A percentile compares a stretch with the other conserved stretches of the same genome.
These are phyloP conservation scores for Mortierella polycephala DNA, from an alignment of 371 early-diverging fungal genomes.

Conservation along the genomic window DNA sequence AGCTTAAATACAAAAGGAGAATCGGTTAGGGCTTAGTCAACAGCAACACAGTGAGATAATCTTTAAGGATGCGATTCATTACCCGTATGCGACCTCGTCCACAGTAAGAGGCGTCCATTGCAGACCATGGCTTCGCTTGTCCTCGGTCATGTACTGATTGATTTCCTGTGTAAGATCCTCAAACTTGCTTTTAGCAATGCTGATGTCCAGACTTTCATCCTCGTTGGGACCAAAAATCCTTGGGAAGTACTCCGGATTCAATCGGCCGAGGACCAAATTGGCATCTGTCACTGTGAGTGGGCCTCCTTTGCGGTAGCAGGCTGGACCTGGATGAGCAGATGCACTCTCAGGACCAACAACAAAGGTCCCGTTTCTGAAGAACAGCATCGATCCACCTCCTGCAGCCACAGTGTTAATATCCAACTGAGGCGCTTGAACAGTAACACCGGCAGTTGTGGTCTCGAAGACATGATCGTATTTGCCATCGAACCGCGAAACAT, in stretches of 20 bases:
- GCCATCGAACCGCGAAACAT: conserved; percentile 94
- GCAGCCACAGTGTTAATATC: conserved; percentile 97
- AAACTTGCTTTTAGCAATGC: conserved; percentile 74
- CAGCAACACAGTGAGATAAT: not conserved
- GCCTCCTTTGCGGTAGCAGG: conserved; percentile 94
- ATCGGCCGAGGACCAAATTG: conserved; percentile 89
- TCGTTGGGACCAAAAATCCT: conserved; percentile 94
- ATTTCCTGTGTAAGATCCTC: conserved; percentile 71
- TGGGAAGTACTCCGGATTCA: conserved; percentile 92
- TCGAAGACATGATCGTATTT: conserved; percentile 94
- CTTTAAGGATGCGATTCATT: not conserved
- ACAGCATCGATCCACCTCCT: conserved; percentile 95
- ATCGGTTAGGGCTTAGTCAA: not conserved
- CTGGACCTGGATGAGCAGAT: conserved; percentile 96
- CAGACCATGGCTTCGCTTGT: conserved; percentile 48
- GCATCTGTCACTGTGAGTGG: conserved; percentile 95
- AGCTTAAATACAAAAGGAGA: conserved; percentile 49
- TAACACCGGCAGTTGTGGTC: conserved; percentile 93
- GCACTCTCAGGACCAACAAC: conserved; percentile 96
- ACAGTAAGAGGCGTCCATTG: conserved; percentile 61
- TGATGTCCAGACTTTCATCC: conserved; percentile 81
- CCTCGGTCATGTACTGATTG: conserved; percentile 59
- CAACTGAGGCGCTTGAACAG: conserved; percentile 95
- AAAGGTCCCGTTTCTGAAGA: conserved; percentile 94
- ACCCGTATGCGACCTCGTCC: conserved; percentile 91